phyloP scores from a whole-genome alignment of 148 eudicot species.

The Talinum fruticosum region DNA sequence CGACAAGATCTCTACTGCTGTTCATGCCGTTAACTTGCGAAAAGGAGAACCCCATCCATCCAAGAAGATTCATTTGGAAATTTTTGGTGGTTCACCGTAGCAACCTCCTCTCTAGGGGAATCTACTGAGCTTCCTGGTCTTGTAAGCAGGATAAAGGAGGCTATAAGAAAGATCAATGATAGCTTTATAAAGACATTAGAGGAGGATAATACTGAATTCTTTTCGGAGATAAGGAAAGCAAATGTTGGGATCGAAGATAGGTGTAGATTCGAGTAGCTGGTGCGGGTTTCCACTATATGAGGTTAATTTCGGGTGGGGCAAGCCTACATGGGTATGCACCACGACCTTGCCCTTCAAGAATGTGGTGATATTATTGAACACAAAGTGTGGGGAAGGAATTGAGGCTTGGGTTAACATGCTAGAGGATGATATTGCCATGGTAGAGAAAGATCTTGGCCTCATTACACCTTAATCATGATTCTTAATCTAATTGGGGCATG shows the following conservation, averaged over 20 bases:
- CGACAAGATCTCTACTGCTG: neutral
- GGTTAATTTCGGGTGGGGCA: slow-evolving; percentile 35
- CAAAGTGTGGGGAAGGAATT: slow-evolving; percentile 13
- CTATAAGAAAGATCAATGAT: neutral
- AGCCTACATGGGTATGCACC: slow-evolving; percentile 22
- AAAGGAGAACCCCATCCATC: slow-evolving; percentile 7
- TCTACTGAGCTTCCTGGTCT: neutral
- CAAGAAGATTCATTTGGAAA: slow-evolving; percentile 14
- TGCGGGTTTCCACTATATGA: slow-evolving; percentile 25
- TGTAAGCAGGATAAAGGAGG: neutral
- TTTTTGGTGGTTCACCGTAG: neutral
- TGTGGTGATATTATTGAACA: slow-evolving; percentile 4
- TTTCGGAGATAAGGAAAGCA: neutral
- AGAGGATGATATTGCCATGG: slow-evolving; percentile 8
- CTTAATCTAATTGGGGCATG: no score
- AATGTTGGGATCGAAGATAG: neutral
- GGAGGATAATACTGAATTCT: neutral
- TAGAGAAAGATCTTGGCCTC: neutral
- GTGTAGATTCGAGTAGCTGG: slow-evolving; percentile 18
- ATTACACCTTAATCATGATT: neutral
- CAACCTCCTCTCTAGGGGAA: no score
- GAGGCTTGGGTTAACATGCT: slow-evolving; percentile 13
- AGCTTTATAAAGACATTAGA: neutral
- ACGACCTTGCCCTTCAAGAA: neutral
- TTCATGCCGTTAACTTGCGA: slow-evolving; percentile 20